Evolutionary conservation across 192 early-diverging fungal genomes (phyloP).

Genomic region (Mortierella alpina): DNA sequence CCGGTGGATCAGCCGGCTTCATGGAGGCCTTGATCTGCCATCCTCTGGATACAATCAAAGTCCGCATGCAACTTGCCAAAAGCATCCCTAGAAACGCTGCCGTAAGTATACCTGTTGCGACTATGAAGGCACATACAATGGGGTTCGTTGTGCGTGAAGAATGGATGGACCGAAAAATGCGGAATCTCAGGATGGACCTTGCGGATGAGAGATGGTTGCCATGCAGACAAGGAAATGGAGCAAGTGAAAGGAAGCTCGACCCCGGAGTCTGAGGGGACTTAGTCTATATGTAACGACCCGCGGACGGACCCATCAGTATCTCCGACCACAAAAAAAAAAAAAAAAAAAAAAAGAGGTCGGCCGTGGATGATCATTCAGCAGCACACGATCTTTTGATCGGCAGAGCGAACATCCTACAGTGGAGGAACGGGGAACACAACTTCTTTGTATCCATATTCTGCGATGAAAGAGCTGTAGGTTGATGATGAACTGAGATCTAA

Average conservation of each 20-base stretch:
- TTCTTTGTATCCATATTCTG: not conserved
- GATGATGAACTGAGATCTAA: not conserved
- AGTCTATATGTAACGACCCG: too few species aligned
- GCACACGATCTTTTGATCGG: too few species aligned
- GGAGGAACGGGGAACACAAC: not conserved
- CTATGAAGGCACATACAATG: too few species aligned
- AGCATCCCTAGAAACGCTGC: constrained; percentile 63
- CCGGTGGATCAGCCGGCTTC: constrained; percentile 92
- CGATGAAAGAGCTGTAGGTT: not conserved
- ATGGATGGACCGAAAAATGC: too few species aligned
- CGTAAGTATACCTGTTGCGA: constrained; percentile 48
- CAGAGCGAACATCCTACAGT: too few species aligned
- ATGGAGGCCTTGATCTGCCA: constrained; percentile 92
- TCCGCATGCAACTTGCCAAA: constrained; percentile 93
- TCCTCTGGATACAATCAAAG: constrained; percentile 98
- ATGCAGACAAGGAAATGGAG: not conserved
- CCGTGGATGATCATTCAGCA: not conserved
- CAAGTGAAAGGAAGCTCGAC: not conserved
- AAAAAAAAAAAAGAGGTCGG: constrained; percentile 2
- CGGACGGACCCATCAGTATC: not conserved
- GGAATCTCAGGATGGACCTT: not conserved
- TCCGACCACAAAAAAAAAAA: not conserved
- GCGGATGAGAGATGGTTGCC: not conserved
- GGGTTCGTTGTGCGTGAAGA: too few species aligned
- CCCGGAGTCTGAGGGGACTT: too few species aligned